Base-by-base conservation (phyloP, 176 grass and related monocot species). In the Sorghum bicolor region DNA sequence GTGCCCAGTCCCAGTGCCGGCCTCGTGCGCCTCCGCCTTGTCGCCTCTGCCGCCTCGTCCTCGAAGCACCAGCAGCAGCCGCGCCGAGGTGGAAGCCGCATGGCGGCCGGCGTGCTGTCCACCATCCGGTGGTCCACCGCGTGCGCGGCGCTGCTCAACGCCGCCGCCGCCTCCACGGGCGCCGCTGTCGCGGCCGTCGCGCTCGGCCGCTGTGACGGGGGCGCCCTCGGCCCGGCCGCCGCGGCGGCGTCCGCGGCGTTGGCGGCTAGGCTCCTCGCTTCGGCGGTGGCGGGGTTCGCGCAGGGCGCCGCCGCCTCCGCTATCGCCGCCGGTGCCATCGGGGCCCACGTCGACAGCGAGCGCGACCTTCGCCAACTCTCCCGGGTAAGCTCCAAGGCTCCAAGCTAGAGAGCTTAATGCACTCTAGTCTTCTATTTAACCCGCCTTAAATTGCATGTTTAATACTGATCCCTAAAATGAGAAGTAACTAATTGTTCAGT, bases 271-370 rank as follows among this genome's bases (percentile, higher is more conserved):
- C 67, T 75, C 28, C 55, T 78, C 32, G 84, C 88, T 24, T 83
- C 74, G 4, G 65, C 64, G 5, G 64, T 61, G 26, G 77, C 90
- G 4, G 85, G 93, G 4, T 73, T 92, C 36, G 81, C 87, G 48
- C 90, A 94, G 85, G 90, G 93, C 58, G 67, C 84, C 11, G 90
- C 88, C n/a, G 93, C 85, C 3, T 87, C 90, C 10, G 78, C 88
- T 26, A 95, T 92, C 11, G 85, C 87, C 3, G 65, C 87, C 24
- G 85, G 75, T 33, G 84, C 90, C 4, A 34, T 92, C 38, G 93
- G 85, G 37, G 93, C 81, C 55, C 75, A 81, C 33, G 64, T 92
- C 57, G 81, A 88, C 67, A 78, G 85, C n/a, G 83, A 90, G 61
- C 85, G 82, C 63, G 88, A 91, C 55, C 57, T 82, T 71, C 83